Percentiles rank a stretch among this genome's conserved stretches.
phyloP scores from a whole-genome alignment of 352 stramenopile genomes.

The Globisporangium acanthophoron region DNA sequence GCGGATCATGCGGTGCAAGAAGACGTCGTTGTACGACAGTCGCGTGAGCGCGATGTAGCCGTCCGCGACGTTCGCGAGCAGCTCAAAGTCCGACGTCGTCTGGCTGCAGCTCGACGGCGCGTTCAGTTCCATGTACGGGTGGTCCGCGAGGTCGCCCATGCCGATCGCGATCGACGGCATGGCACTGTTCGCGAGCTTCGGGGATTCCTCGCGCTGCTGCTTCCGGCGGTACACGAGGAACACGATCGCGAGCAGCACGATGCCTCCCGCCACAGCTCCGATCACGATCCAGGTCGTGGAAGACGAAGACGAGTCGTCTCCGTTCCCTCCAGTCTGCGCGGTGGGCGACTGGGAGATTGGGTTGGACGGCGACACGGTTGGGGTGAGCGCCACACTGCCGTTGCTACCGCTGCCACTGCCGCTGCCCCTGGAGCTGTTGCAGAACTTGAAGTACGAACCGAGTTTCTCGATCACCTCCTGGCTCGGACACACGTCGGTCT shows the following conservation, averaged over 20 bases:
- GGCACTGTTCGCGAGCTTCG: conserved; percentile 42
- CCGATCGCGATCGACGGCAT: conserved; percentile 47
- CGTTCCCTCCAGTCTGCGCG: neutral
- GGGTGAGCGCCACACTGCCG: neutral
- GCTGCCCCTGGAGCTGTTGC: conserved; percentile 7
- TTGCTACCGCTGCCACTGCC: conserved; percentile 6
- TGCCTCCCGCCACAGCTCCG: conserved; percentile 25
- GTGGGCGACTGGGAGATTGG: conserved; percentile 4
- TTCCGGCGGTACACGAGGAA: conserved; percentile 37
- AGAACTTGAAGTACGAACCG: conserved; percentile 61
- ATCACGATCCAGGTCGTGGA: conserved; percentile 44
- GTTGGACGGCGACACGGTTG: conserved; percentile 4
- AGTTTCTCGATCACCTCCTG: conserved; percentile 34
- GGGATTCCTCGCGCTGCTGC: conserved; percentile 30
- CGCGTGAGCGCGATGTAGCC: conserved; percentile 63
- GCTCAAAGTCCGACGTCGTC: conserved; percentile 69
- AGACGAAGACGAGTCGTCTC: conserved; percentile 5
- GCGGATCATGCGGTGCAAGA: conserved; percentile 64
- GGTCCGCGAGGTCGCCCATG: conserved; percentile 50
- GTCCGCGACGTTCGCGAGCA: conserved; percentile 57
- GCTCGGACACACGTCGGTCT: conserved; percentile 44
- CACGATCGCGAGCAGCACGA: conserved; percentile 27
- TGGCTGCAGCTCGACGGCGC: conserved; percentile 50
- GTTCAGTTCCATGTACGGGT: conserved; percentile 53
- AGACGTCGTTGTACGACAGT: conserved; percentile 68